Base-by-base conservation (phyloP, 2,329 filamentous ascomycete species). In the Orbilia oligospora region DNA sequence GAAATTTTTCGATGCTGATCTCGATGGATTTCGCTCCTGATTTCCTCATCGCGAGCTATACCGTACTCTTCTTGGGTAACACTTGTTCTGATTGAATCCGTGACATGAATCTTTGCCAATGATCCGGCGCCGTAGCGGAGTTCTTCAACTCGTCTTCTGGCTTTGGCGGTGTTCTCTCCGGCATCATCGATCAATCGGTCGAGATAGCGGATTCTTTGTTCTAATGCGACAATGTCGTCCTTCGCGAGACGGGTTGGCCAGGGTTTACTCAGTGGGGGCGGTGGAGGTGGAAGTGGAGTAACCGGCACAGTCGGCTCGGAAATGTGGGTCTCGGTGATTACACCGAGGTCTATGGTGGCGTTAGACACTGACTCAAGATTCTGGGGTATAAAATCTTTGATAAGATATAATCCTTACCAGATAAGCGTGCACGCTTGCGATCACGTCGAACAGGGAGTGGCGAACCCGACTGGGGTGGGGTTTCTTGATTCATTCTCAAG, bases 1-100 rank as follows among this genome's bases (percentile, higher is more conserved):
- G 53, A 38, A 38, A 61, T n/a, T 36, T 61, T 44, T 10, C 56
- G 36, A 20, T 61, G 56, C 44, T 27, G 16, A 27, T 61, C 56
- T 44, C 56, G 33, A 44, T 61, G 24, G 24, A 41, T 9, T 27
- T 61, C 56, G 1, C 6, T 27, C 12, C 22, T n/a, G 10, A 61
- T 61, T 24, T 61, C 36, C 33, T 41, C 56, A 16, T 61, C 36
- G 41, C 56, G 56, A n/a, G 20, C 20, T 10, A n/a, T 44, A 1
- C 0, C 36, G 18, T 27, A 41, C 14, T 44, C 56, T 24, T 41
- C 27, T 36, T 61, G 53, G n/a, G 53, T 58, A 38, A 55, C n/a
- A 14, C 27, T 27, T n/a, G 56, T 61, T 20, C 27, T 24, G 5
- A 41, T 36, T 1, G 36, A n/a, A 5, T 44, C 56, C 5, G 18